A percentile compares a stretch with the other conserved stretches of the same genome.
These are phyloP conservation scores for Cucurbita pepo DNA, from an alignment of 306 rosid species.

Conservation along the genomic window DNA sequence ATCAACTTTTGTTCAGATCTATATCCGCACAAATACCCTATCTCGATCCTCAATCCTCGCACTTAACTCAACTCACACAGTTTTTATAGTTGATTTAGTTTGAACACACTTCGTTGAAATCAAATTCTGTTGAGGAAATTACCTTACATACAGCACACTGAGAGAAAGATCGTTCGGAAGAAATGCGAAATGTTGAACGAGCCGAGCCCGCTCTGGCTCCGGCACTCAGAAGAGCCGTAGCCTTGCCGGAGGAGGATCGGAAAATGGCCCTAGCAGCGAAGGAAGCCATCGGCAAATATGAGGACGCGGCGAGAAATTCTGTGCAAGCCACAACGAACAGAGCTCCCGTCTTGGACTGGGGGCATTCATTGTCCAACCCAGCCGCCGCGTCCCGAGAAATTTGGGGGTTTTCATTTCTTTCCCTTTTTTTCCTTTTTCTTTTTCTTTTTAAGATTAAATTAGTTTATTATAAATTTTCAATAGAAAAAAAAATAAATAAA, in stretches of 20 bases:
- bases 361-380: not conserved
- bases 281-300: conserved; percentile 25
- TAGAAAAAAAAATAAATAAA: too few species aligned
- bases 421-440: not conserved
- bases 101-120: not conserved
- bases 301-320: not conserved
- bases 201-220: conserved; percentile 45
- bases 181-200: conserved; percentile 35
- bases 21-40: too few species aligned
- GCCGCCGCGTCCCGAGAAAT: not conserved
- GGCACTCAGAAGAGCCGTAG: conserved; percentile 26
- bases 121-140: not conserved
- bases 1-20: too few species aligned
- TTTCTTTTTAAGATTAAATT: too few species aligned
- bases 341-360: not conserved
- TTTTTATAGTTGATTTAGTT: not conserved
- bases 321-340: not conserved
- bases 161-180: conserved; percentile 31
- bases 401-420: not conserved
- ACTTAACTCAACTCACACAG: not conserved
- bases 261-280: conserved; percentile 11
- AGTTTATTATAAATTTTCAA: too few species aligned
- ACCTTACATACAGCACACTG: conserved; percentile 34
- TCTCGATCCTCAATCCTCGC: too few species aligned
- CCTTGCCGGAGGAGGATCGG: conserved; percentile 37